These are phyloP conservation scores for Podaxis pistillaris DNA, from an alignment of 768 basidiomycete genomes.

Conservation along the genomic window DNA sequence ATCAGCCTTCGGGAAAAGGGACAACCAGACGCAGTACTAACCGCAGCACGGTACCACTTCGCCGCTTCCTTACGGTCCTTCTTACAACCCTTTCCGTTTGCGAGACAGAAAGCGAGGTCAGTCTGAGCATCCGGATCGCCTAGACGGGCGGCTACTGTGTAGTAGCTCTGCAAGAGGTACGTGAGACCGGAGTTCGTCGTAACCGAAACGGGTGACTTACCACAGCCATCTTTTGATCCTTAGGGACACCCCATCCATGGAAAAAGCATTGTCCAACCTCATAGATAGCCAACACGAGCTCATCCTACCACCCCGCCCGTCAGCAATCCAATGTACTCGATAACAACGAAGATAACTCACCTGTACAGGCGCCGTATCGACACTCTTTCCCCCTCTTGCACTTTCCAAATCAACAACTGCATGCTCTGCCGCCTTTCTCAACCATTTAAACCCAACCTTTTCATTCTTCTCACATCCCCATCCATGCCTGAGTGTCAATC, in stretches of 20 bases:
- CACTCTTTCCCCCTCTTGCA: constrained; percentile 44
- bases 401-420: constrained; percentile 77
- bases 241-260: constrained; percentile 86
- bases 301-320: constrained; percentile 43
- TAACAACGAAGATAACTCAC: constrained; percentile 27
- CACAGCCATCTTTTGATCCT: constrained; percentile 89
- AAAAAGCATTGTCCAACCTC: constrained; percentile 93
- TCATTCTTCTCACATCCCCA: constrained; percentile 88
- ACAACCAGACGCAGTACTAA: constrained; percentile 34
- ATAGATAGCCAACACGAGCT: constrained; percentile 85
- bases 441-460: constrained; percentile 76
- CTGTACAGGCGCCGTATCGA: constrained; percentile 54
- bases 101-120: constrained; percentile 81
- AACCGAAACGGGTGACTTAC: constrained; percentile 40
- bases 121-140: constrained; percentile 88
- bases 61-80: constrained; percentile 85
- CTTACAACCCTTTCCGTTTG: constrained; percentile 87
- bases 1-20: constrained; percentile 6
- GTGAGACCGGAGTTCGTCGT: not conserved
- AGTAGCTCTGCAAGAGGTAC: constrained; percentile 60
- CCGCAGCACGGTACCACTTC: constrained; percentile 88
- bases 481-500: constrained; percentile 78
- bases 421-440: constrained; percentile 76
- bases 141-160: constrained; percentile 76
- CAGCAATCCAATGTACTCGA: not conserved